phyloP scores from a whole-genome alignment of 75 land plant species.

The Pinus albicaulis region DNA sequence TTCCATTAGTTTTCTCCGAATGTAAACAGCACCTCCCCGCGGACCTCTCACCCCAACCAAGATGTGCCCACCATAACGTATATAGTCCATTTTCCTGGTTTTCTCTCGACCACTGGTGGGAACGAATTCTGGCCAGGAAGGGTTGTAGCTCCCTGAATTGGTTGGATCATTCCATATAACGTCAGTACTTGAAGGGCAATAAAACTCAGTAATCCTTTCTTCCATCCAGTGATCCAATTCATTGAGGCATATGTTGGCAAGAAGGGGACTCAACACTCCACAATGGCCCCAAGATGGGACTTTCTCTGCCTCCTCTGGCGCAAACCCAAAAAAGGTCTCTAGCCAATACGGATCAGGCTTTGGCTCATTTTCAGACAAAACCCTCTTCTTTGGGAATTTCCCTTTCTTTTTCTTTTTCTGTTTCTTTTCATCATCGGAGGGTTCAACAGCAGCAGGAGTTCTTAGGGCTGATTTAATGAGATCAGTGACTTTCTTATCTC shows the following conservation, averaged over 20 bases:
- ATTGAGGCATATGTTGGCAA: conserved; percentile 55
- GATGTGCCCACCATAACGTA: conserved; percentile 62
- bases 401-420: conserved; percentile 47
- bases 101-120: conserved; percentile 61
- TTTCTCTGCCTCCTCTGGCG: conserved; percentile 61
- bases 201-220: conserved; percentile 44
- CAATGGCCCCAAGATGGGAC: conserved; percentile 53
- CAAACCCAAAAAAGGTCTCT: conserved; percentile 67
- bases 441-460: background rate
- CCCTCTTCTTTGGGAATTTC: conserved; percentile 47
- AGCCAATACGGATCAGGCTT: conserved; percentile 89
- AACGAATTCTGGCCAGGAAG: conserved; percentile 79
- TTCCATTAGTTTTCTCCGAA: conserved; percentile 43
- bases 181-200: conserved; percentile 52
- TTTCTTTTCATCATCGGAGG: background rate
- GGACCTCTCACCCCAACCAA: conserved; percentile 71
- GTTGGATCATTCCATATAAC: conserved; percentile 57
- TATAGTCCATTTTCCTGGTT: conserved; percentile 62
- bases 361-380: conserved; percentile 59
- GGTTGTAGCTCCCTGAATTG: conserved; percentile 56
- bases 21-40: conserved; percentile 45
- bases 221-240: conserved; percentile 71
- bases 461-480: conserved; percentile 44
- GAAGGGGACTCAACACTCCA: conserved; percentile 70
- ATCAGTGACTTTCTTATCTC: conserved; percentile 44